A percentile compares a stretch with the other conserved stretches of the same genome.
These are phyloP conservation scores for Sugiyamaella castrensis DNA, from an alignment of 1,139 yeast species.

Conservation along the genomic window DNA sequence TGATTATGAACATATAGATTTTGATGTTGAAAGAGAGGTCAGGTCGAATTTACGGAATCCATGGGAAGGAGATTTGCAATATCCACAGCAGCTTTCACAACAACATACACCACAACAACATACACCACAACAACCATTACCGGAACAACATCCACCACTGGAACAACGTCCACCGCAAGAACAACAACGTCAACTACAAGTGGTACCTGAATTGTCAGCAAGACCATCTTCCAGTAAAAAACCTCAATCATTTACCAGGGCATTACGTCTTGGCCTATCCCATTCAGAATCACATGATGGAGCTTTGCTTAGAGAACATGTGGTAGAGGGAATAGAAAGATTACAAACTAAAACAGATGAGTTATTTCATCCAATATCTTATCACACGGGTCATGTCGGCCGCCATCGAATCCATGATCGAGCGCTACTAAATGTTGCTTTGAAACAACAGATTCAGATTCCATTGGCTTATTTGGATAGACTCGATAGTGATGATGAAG, in stretches of 20 bases:
- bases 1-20: constrained; percentile 3
- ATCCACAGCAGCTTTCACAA: too few species aligned
- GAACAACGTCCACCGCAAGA: neutral
- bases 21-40: constrained; percentile 1
- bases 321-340: neutral
- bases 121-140: neutral
- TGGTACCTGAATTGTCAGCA: neutral
- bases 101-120: neutral
- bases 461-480: neutral
- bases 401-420: neutral
- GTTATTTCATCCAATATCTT: neutral
- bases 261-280: too few species aligned
- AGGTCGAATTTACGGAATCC: constrained; percentile 5
- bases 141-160: neutral
- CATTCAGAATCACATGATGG: too few species aligned
- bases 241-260: too few species aligned
- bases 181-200: neutral
- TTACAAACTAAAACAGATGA: neutral
- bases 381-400: neutral
- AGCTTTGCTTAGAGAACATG: too few species aligned
- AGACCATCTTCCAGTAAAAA: too few species aligned
- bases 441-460: constrained; percentile 6
- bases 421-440: neutral
- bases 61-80: neutral
- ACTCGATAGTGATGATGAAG: constrained; percentile 1